Evolutionary conservation across 1,284 basidiomycete genomes (phyloP), one percentile per base, ranked within the genome.

Genomic region (Tranzscheliella williamsii): DNA sequence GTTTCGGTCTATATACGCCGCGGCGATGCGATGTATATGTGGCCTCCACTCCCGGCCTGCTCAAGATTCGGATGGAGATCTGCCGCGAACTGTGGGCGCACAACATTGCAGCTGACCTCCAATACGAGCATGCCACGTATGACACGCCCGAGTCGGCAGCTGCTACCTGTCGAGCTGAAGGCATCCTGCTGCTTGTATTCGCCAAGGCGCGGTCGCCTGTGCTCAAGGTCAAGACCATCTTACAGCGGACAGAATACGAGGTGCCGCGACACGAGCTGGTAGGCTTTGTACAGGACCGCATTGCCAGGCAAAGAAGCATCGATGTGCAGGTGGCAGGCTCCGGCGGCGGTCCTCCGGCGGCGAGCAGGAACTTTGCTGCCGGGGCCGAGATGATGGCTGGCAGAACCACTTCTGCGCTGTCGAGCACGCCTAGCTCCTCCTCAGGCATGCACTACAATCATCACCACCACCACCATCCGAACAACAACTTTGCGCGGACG

Each of bases 1-100:
- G 88, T 0, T 91, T 91, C 58, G 90, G 90, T 0, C 88, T 85
- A 61, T 91, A 88, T 87, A 89, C 87, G 74, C 88, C 90, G 16
- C 83, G 89, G 12, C 82, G 89, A 30, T 91, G 89, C 63, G 90
- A 84, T 60, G 82, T 83, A 17, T 84, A 84, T 53, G 79, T 92
- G 13, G 85, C 90, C 15, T 89, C 87, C 62, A 85, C 88, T 45
- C 82, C 85, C 1, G 89, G 89, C 11, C 83, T 86, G 67, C 79
- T 91, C 21, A 83, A 85, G 53, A 87, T 89, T 39, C 83, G 90
- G 23, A 82, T 91, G 17, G 88, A 91, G 69, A 82, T 91, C 13
- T 87, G 85, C 7, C 81, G 87, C 3, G 83, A 87, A 55, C 80
- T 92, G 20, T 92, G 90, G 90, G 82, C 85, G 57, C 82, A 89